Evolutionary conservation across 768 basidiomycete species (phyloP).

Genomic region (Leucogyrophana mollusca): DNA sequence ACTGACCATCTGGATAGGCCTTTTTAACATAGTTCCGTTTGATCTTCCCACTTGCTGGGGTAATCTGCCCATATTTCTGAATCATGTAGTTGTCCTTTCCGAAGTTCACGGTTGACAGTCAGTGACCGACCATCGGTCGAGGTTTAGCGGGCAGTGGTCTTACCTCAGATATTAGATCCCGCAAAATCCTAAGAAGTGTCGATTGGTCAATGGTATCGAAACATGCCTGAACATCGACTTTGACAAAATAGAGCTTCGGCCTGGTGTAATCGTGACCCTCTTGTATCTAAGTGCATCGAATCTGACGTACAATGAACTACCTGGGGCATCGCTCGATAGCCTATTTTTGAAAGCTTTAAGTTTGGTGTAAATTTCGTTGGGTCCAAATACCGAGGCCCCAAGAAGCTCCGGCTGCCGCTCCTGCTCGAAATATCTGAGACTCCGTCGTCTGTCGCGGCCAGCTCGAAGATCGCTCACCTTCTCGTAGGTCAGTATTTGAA

Average conservation of each 20-base stretch:
- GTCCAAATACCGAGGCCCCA: constrained; percentile 81
- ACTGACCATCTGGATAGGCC: constrained; percentile 65
- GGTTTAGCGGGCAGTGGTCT: background rate
- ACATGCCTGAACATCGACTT: constrained; percentile 93
- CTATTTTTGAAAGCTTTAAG: constrained; percentile 69
- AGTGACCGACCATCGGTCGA: background rate
- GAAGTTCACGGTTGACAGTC: no score
- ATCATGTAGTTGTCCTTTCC: constrained; percentile 69
- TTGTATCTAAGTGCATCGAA: background rate
- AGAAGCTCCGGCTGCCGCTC: constrained; percentile 58
- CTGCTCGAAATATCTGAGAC: constrained; percentile 36
- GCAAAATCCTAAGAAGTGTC: constrained; percentile 76
- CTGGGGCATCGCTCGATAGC: constrained; percentile 35
- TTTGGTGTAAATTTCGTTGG: constrained; percentile 76
- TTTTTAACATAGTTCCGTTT: constrained; percentile 56
- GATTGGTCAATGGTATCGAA: constrained; percentile 96
- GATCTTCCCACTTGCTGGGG: constrained; percentile 52
- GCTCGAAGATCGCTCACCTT: constrained; percentile 47
- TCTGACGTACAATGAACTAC: constrained; percentile 53
- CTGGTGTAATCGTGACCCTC: constrained; percentile 36
- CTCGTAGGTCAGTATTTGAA: constrained; percentile 86
- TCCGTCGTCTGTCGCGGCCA: background rate
- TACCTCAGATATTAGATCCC: constrained; percentile 72
- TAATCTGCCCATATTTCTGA: constrained; percentile 68
- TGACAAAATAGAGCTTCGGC: constrained; percentile 91